A percentile compares a stretch with the other conserved stretches of the same genome.
These are phyloP conservation scores for Anethum foeniculum DNA, from an alignment of 140 eudicot species.

Conservation along the genomic window DNA sequence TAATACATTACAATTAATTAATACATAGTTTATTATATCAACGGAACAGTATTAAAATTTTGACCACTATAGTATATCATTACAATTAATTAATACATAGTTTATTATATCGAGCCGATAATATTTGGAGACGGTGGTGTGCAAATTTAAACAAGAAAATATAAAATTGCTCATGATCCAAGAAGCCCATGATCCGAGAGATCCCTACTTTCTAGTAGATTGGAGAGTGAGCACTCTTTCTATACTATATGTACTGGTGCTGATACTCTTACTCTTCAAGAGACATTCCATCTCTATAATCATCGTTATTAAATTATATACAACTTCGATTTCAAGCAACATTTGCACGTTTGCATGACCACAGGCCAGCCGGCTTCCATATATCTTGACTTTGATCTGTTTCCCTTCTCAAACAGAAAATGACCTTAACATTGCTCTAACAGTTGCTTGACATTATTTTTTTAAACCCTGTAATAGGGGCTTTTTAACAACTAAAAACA, in stretches of 20 bases:
- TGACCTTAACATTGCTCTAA: not conserved
- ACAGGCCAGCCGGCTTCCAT: not conserved
- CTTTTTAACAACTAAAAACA: too few species aligned
- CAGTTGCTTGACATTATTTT: not conserved
- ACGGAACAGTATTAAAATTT: too few species aligned
- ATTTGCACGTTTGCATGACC: not conserved
- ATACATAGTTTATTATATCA: too few species aligned
- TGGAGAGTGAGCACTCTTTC: not conserved
- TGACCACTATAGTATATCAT: too few species aligned
- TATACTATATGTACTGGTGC: not conserved
- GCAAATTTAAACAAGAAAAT: not conserved
- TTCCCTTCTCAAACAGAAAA: not conserved
- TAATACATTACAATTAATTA: too few species aligned
- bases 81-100: too few species aligned
- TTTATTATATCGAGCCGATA: not conserved
- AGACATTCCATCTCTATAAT: slow-evolving; percentile 5
- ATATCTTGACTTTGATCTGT: not conserved
- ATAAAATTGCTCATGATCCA: slow-evolving; percentile 3
- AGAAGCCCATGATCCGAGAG: slow-evolving; percentile 16
- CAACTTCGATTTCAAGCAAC: not conserved
- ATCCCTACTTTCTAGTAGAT: slow-evolving; percentile 5
- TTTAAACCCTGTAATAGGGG: too few species aligned
- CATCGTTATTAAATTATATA: not conserved
- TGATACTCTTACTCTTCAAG: not conserved
- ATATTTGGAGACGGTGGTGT: not conserved